A percentile compares a stretch with the other conserved stretches of the same genome.
Evolutionary conservation across 768 basidiomycete species (phyloP).

Genomic region (Serendipita sp.): DNA sequence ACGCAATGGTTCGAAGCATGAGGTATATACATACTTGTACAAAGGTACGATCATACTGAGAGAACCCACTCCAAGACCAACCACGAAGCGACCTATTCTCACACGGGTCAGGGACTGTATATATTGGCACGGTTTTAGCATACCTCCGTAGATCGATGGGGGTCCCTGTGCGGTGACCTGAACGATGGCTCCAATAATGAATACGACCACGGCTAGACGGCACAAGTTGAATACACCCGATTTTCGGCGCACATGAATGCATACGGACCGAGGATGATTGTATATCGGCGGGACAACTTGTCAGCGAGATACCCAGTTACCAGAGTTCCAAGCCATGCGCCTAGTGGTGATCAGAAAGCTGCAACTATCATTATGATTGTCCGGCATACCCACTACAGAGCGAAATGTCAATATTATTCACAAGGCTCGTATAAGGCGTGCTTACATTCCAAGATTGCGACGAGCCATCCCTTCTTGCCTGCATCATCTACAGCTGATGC

Average conservation of each 20-base stretch:
- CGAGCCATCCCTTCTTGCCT: conserved; percentile 51
- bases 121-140: neutral
- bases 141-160: conserved; percentile 48
- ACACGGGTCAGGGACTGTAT: conserved; percentile 7
- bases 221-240: neutral
- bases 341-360: conserved; percentile 12
- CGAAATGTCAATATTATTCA: neutral
- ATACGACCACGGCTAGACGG: conserved; percentile 32
- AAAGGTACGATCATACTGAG: conserved; percentile 71
- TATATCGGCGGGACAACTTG: conserved; percentile 55
- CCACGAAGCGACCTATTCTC: conserved; percentile 43
- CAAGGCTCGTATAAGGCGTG: neutral
- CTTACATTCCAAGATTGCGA: conserved; percentile 43
- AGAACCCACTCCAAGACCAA: conserved; percentile 67
- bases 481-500: conserved; percentile 33
- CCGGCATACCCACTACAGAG: neutral
- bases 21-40: conserved; percentile 30
- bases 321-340: conserved; percentile 60
- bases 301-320: conserved; percentile 58
- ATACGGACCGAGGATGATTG: conserved; percentile 38
- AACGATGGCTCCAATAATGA: conserved; percentile 57
- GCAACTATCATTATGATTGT: conserved; percentile 24
- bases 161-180: conserved; percentile 43
- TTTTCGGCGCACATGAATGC: neutral
- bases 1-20: neutral